phyloP scores from a whole-genome alignment of 208 protist species.

The Trypanosoma congolense region DNA sequence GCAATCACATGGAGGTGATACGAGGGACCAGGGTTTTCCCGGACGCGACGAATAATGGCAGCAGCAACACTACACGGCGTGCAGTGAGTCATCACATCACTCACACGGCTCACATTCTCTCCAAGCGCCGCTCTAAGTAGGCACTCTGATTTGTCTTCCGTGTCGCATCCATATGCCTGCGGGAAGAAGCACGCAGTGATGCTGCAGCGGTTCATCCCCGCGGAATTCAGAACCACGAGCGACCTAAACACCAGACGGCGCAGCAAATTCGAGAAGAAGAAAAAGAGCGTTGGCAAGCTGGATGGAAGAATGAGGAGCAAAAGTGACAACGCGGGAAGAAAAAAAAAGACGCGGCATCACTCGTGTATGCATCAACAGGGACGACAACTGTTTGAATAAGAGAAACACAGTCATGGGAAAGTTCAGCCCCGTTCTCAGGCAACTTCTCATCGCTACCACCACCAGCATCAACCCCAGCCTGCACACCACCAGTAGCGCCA shows the following conservation, averaged over 20 bases:
- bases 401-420: too few relatives aligned
- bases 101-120: slow-evolving; percentile 16
- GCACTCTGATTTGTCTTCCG: slow-evolving; percentile 14
- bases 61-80: slow-evolving; percentile 38
- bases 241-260: slow-evolving; percentile 3
- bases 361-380: too few relatives aligned
- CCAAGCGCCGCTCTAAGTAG: slow-evolving; percentile 24
- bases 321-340: too few relatives aligned
- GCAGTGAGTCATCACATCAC: slow-evolving; percentile 35
- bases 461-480: too few relatives aligned
- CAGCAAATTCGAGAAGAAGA: too few relatives aligned
- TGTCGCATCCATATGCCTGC: slow-evolving; percentile 3
- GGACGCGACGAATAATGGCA: slow-evolving; percentile 28
- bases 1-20: slow-evolving; percentile 37
- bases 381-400: too few relatives aligned
- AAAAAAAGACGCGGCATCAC: too few relatives aligned
- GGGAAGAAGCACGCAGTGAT: slow-evolving; percentile 43
- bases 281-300: too few relatives aligned
- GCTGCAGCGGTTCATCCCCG: slow-evolving; percentile 37
- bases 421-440: too few relatives aligned
- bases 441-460: too few relatives aligned
- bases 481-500: too few relatives aligned
- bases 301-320: too few relatives aligned
- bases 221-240: background rate
- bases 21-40: slow-evolving; percentile 26